These are phyloP conservation scores for Trichoderma endophyticum DNA, from an alignment of 2,329 filamentous ascomycete species.

Conservation along the genomic window DNA sequence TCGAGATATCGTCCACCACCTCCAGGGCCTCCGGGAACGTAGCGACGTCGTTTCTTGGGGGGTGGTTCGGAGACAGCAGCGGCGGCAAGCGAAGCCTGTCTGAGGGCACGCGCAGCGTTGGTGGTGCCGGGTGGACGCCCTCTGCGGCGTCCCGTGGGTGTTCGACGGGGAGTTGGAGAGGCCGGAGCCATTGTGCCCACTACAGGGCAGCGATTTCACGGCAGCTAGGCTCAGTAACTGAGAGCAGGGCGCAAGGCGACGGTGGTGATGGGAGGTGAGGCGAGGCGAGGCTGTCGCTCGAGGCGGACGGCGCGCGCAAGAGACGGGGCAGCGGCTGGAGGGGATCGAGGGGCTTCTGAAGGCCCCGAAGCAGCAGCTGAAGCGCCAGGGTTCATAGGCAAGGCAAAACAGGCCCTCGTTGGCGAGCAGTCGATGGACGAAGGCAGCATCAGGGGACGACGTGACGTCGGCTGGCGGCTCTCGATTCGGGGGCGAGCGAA, in stretches of 20 bases:
- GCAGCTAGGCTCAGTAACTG: not conserved
- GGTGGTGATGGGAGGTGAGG: not conserved
- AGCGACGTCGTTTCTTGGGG: constrained; percentile 68
- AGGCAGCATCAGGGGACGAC: constrained; percentile 31
- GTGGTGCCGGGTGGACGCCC: constrained; percentile 46
- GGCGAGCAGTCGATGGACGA: constrained; percentile 29
- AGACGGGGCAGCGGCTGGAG: constrained; percentile 31
- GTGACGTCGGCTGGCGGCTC: constrained; percentile 36
- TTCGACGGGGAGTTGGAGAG: constrained; percentile 40
- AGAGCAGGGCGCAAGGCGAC: not conserved
- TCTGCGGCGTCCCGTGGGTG: constrained; percentile 44
- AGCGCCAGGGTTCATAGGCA: constrained; percentile 23
- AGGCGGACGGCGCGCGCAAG: constrained; percentile 26
- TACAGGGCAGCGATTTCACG: not conserved
- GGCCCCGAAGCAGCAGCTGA: constrained; percentile 19
- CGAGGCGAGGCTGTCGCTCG: constrained; percentile 7
- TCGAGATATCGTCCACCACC: constrained; percentile 84
- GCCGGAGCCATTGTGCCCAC: constrained; percentile 31
- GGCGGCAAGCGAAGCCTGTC: constrained; percentile 34
- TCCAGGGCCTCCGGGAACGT: constrained; percentile 81
- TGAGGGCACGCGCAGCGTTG: constrained; percentile 40
- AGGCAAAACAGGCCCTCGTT: constrained; percentile 25
- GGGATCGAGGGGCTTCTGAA: constrained; percentile 26
- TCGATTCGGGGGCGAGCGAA: constrained; percentile 30
- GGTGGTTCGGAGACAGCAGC: constrained; percentile 55